These are phyloP conservation scores for Tylopilus felleus DNA, from an alignment of 768 basidiomycete genomes.

Conservation along the genomic window DNA sequence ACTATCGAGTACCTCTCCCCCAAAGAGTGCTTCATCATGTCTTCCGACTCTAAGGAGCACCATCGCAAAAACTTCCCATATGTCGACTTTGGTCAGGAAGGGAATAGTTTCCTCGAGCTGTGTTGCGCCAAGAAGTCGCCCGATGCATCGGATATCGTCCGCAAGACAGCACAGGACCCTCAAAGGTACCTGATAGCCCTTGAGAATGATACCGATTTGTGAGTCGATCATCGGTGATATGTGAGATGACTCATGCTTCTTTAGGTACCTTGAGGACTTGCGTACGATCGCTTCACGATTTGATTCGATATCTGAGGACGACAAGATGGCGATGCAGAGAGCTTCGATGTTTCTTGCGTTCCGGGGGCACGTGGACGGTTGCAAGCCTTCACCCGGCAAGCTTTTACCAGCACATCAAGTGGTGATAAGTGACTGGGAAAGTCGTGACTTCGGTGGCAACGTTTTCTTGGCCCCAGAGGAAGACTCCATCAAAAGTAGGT, in stretches of 20 bases:
- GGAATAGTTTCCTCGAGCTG: constrained; percentile 8
- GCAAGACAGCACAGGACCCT: constrained; percentile 10
- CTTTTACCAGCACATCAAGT: constrained; percentile 10
- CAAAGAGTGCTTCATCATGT: constrained; percentile 15
- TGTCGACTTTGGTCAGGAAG: constrained; percentile 9
- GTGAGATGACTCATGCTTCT: background rate
- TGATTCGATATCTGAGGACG: constrained; percentile 7
- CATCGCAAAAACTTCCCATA: constrained; percentile 12
- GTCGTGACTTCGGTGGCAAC: background rate
- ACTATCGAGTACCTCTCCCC: background rate
- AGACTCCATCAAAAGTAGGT: constrained; percentile 8
- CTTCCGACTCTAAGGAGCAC: background rate
- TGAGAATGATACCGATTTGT: background rate
- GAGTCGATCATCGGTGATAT: background rate
- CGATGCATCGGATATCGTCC: constrained; percentile 9
- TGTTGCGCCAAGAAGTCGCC: constrained; percentile 14
- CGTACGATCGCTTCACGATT: constrained; percentile 9
- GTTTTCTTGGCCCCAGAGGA: constrained; percentile 13
- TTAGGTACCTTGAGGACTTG: constrained; percentile 15
- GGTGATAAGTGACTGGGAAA: constrained; percentile 13
- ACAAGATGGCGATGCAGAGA: constrained; percentile 9
- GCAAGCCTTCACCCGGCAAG: background rate
- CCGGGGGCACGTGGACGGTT: background rate
- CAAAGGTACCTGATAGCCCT: constrained; percentile 1
- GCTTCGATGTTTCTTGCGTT: constrained; percentile 9